Conservation (phyloP, 139 green algal genomes). For the Chlorella sp. region DNA sequence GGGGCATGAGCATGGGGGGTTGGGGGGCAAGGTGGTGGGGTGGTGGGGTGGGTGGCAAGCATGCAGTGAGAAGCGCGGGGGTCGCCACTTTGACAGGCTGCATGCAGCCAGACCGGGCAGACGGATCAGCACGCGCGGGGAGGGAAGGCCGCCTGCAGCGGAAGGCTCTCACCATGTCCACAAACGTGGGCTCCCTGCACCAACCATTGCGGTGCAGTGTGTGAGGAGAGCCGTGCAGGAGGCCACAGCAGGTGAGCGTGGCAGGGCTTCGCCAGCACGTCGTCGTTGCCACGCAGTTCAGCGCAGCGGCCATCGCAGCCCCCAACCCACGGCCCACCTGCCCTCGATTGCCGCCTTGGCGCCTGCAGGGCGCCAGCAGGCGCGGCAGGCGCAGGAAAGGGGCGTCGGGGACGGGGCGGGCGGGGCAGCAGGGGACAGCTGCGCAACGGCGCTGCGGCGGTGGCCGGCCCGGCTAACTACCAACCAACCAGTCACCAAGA, state of each 20-base stretch:
- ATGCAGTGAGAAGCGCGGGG: background rate
- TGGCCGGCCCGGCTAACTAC: background rate
- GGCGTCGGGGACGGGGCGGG: no score
- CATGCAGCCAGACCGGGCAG: background rate
- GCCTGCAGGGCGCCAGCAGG: slow-evolving; percentile 5
- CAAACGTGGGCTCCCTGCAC: slow-evolving; percentile 47
- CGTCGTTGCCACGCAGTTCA: no score
- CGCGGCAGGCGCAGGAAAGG: background rate
- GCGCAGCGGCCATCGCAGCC: no score
- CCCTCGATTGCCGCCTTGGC: slow-evolving; percentile 42
- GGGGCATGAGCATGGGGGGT: background rate
- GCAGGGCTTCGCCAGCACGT: no score
- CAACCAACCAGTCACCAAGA: background rate
- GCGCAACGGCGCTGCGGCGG: background rate
- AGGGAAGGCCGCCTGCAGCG: background rate
- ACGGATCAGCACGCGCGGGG: no score
- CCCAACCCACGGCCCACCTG: no score
- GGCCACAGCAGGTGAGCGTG: no score
- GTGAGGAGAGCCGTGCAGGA: no score
- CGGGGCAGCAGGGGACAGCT: background rate
- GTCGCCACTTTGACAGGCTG: background rate
- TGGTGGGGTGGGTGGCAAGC: background rate
- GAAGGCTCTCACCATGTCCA: slow-evolving; percentile 27
- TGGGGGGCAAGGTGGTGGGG: background rate
- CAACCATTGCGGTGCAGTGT: no score